Evolutionary conservation across 2,329 filamentous ascomycete species (phyloP), one percentile per base, ranked within the genome.

Genomic region (Aspergillus hiratsukae): DNA sequence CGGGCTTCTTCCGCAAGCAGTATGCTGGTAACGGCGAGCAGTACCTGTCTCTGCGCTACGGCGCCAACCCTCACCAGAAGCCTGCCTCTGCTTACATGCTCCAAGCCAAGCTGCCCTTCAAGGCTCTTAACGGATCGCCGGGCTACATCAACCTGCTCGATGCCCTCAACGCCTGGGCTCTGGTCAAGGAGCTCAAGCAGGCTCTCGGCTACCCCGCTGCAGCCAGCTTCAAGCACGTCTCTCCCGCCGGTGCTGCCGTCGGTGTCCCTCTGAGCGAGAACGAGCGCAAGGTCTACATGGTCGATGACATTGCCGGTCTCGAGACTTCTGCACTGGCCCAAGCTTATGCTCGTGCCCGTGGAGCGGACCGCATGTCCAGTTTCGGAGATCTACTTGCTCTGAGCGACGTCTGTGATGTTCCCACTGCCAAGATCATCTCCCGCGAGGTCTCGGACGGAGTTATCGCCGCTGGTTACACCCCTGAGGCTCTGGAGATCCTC

Each of bases 151-250:
- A 99, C 80, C 83, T 99, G 51, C 85, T 99, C 50, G 94, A 99
- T 76, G 90, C 91, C 51, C 84, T 99, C 66, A 99, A 99, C 76
- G 91, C 91, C 66, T 99, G 94, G 94, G 90, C 91, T 6, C 80
- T 99, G 58, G 94, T 99, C 56, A 96, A 96, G 82, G 94, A 99
- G 80, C 84, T 99, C 68, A 95, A 91, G 81, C 81, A 88, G 66
- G 91, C 93, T 23, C 86, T 97, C 23, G 87, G 88, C 65, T 87
- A 88, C 74, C 90, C 94, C 35, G 94, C 94, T 53, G 94, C 94
- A 29, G 93, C 94, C 61, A 96, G 91, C 74, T 99, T 99, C 87
- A 99, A 97, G 85, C 94, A 99, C 74, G 94, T 97, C 61, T 99
- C 94, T 9, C 94, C 94, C 21, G 94, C 94, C 46, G 94, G 94